Conservation (phyloP, 345 rosid species). For the Sonneratia alba region DNA sequence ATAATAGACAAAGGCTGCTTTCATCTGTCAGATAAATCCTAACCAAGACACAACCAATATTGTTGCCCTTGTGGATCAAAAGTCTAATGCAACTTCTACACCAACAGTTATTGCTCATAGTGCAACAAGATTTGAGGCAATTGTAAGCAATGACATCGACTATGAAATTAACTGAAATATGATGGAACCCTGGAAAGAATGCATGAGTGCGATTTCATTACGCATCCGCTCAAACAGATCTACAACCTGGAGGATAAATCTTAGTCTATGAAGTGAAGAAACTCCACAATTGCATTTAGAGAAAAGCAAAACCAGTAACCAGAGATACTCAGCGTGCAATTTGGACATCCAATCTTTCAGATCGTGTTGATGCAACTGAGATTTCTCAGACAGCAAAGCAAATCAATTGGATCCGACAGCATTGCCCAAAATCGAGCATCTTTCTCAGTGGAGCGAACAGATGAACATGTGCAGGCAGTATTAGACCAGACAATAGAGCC, state of each 20-base stretch:
- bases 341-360: background rate
- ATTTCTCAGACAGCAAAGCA: background rate
- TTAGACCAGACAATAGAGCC: background rate
- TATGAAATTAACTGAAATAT: background rate
- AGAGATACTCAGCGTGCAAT: too few species aligned
- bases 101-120: background rate
- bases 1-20: too few species aligned
- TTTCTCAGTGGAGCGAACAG: background rate
- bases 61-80: too few species aligned
- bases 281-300: background rate
- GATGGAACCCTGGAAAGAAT: too few species aligned
- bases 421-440: background rate
- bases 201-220: background rate
- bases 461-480: background rate
- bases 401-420: background rate
- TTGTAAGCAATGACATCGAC: background rate
- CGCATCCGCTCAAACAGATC: background rate
- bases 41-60: too few species aligned
- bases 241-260: background rate
- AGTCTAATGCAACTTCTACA: background rate
- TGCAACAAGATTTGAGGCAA: background rate
- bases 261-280: background rate
- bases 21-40: too few species aligned
- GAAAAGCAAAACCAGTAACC: background rate
- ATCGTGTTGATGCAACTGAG: background rate